These are phyloP conservation scores for Claviceps sp. DNA, from an alignment of 2,329 filamentous ascomycete genomes.

Conservation along the genomic window DNA sequence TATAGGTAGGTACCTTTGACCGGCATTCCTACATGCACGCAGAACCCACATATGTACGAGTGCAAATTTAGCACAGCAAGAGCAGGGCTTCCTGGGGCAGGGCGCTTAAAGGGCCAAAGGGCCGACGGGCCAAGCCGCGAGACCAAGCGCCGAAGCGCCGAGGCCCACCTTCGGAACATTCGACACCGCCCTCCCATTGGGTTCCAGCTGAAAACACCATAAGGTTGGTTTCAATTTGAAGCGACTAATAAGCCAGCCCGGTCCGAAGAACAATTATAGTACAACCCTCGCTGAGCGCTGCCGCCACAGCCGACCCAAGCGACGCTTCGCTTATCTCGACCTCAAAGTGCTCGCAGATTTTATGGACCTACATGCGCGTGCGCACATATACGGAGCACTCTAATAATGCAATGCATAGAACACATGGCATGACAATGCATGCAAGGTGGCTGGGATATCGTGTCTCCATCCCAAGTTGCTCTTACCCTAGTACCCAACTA, in stretches of 20 bases:
- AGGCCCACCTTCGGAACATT: not conserved
- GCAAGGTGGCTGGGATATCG: not conserved
- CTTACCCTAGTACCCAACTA: not conserved
- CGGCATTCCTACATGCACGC: not conserved
- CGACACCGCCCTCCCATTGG: not conserved
- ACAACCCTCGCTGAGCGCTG: not conserved
- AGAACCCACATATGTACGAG: not conserved
- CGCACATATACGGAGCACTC: not conserved
- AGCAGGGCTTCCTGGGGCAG: not conserved
- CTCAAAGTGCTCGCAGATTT: not conserved
- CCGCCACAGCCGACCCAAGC: not conserved
- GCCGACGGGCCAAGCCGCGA: conserved; percentile 2
- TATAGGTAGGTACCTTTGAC: not conserved
- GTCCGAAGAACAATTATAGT: not conserved
- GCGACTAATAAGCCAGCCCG: not conserved
- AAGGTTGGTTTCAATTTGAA: not conserved
- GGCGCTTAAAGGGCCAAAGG: conserved; percentile 1
- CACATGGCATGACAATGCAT: not conserved
- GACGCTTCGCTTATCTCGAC: not conserved
- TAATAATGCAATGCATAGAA: too few species aligned
- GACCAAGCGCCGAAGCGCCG: not conserved
- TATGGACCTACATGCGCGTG: not conserved
- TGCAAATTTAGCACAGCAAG: not conserved
- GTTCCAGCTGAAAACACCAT: not conserved
- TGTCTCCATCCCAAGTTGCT: not conserved